Evolutionary conservation across 805 yeast genomes (phyloP).

Genomic region (Scheffersomyces ergatensis): DNA sequence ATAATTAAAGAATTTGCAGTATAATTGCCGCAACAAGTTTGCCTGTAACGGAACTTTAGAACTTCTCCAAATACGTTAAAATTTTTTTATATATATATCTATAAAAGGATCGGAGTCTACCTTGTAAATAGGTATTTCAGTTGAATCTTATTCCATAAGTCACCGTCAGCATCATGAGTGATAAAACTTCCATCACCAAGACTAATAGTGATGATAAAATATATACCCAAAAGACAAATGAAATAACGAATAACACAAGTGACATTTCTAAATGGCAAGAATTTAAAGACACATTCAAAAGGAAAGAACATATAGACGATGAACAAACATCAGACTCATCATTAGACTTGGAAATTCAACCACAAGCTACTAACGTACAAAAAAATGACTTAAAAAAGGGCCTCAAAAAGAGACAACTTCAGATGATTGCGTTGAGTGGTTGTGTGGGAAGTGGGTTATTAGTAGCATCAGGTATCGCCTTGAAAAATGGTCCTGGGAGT

Average conservation of each 20-base stretch:
- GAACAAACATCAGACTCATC: constrained; percentile 7
- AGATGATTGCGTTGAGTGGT: constrained; percentile 41
- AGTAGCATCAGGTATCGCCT: constrained; percentile 38
- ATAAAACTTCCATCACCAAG: neutral
- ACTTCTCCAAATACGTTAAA: too few species aligned
- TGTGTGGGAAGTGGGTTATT: constrained; percentile 43
- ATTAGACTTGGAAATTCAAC: constrained; percentile 2
- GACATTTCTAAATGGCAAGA: constrained; percentile 15
- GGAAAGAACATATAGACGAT: constrained; percentile 16
- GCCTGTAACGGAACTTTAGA: neutral
- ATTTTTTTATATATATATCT: too few species aligned
- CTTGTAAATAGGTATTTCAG: too few species aligned
- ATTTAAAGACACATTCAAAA: constrained; percentile 27
- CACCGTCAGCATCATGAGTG: neutral
- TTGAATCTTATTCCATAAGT: too few species aligned
- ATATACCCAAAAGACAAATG: neutral
- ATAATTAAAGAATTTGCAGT: neutral
- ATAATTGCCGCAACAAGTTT: neutral
- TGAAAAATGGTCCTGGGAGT: constrained; percentile 34
- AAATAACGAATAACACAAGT: neutral
- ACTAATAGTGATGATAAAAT: neutral
- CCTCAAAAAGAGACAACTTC: constrained; percentile 29
- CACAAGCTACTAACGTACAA: neutral
- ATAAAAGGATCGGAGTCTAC: too few species aligned
- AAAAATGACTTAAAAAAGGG: constrained; percentile 14